Evolutionary conservation across 1,284 basidiomycete species (phyloP).

Genomic region (Sanghuangporus baumii): DNA sequence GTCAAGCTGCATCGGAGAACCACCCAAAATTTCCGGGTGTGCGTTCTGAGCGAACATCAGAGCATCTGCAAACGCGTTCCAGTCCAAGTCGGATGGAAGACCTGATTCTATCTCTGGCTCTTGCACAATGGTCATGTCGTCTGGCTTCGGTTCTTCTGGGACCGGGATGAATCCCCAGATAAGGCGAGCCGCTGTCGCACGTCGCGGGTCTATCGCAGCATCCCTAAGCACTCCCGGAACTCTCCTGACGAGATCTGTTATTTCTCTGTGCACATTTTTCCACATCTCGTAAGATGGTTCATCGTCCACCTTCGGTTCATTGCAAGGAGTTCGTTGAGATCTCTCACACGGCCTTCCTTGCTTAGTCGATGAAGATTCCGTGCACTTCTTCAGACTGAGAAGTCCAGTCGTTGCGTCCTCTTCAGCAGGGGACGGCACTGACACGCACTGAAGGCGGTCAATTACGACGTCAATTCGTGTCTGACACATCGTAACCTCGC

Average conservation of each 20-base stretch:
- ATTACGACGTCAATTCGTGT: slow-evolving; percentile 2
- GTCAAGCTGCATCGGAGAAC: background rate
- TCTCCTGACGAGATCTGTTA: slow-evolving; percentile 2
- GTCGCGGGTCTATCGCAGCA: background rate
- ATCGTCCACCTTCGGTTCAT: background rate
- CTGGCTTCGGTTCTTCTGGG: background rate
- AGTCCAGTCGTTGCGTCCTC: background rate
- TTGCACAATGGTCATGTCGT: background rate
- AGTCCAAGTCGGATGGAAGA: slow-evolving; percentile 3
- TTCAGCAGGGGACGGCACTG: background rate
- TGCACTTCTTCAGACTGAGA: background rate
- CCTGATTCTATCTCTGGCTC: background rate
- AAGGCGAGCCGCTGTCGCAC: slow-evolving; percentile 1
- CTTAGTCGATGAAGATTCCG: background rate
- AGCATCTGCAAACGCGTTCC: slow-evolving; percentile 3
- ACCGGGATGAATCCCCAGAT: background rate
- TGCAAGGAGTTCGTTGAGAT: background rate
- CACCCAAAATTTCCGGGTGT: background rate
- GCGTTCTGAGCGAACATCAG: background rate
- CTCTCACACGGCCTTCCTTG: background rate
- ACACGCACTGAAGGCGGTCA: background rate
- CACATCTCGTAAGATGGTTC: slow-evolving; percentile 1
- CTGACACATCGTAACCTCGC: slow-evolving; percentile 4
- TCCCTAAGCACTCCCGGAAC: background rate
- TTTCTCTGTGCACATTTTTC: background rate